Base-by-base conservation (phyloP, 2,329 filamentous ascomycete species). In the Pestalotiopsis sp. region DNA sequence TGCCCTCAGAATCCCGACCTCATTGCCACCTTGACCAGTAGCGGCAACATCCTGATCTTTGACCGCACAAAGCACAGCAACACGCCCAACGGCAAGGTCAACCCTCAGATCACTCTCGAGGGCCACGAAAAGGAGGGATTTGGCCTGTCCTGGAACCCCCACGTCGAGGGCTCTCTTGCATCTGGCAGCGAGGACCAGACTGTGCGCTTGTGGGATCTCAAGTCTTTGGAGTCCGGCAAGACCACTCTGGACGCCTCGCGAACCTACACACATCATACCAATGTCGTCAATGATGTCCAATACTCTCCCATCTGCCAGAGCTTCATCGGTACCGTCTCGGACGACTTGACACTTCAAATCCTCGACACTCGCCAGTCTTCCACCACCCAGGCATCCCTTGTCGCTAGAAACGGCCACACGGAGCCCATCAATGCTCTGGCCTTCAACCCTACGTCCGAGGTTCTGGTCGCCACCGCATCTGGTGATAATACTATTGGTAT, bases 1-100 rank as follows among this genome's bases (percentile, higher is more conserved):
- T 95, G 98, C 81, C 96, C 96, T 13, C 95, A 98, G 80, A 99
- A 99, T 77, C 94, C 95, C 4, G 94, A 99, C 76, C 91, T 99
- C 68, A 97, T 99, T 75, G 96, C 96, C 3, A 98, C 96, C 0
- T 91, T 98, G 82, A 94, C 93, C 72, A 90, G 93, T 7, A 93
- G 98, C 79, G 93, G 93, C 71, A 92, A 90, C 73, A 93, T 98
- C 57, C 90, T 98, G 79, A 90, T 99, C 73, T 99, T 97, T 83
- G 96, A 99, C 83, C 91, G 95, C 73, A 97, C 95, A 66, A 98
- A 98, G 86, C 95, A 98, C 79, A 91, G 92, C 63, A 89, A 91
- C 68, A 85, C 91, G 71, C 94, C 95, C 7, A 88, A 91, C 31
- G 91, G 91, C 70, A 90, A 86, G 66, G 87, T 94, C 68, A 93